Conservation (phyloP, 2,329 filamentous ascomycete genomes). For the Scedosporium aurantiacum region DNA sequence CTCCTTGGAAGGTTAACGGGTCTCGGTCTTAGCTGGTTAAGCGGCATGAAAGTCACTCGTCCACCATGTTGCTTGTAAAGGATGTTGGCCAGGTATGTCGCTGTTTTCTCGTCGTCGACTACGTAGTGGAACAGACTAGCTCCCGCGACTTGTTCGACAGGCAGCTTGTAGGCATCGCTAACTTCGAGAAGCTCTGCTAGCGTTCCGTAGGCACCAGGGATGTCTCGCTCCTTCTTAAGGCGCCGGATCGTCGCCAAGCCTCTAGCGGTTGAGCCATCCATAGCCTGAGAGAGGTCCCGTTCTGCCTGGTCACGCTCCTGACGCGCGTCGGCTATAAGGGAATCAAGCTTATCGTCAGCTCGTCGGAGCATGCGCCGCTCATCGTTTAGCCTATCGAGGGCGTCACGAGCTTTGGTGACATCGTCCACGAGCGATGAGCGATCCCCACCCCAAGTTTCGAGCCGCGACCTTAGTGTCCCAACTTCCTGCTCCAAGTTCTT, state of each 20-base stretch:
- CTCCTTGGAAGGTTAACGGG: slow-evolving; percentile 70
- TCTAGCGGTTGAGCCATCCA: slow-evolving; percentile 79
- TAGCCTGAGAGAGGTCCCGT: slow-evolving; percentile 65
- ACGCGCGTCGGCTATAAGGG: slow-evolving; percentile 62
- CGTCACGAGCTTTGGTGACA: slow-evolving; percentile 66
- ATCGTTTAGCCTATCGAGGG: slow-evolving; percentile 68
- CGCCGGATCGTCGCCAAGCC: slow-evolving; percentile 80
- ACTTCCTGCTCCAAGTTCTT: slow-evolving; percentile 62
- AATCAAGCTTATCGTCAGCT: slow-evolving; percentile 78
- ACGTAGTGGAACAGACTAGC: slow-evolving; percentile 92
- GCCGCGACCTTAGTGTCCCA: slow-evolving; percentile 53
- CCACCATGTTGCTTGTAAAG: slow-evolving; percentile 72
- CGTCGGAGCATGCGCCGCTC: slow-evolving; percentile 79
- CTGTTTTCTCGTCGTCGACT: slow-evolving; percentile 83
- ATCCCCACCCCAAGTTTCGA: slow-evolving; percentile 70
- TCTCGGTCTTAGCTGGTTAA: slow-evolving; percentile 67
- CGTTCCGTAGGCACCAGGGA: slow-evolving; percentile 84
- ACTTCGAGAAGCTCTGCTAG: slow-evolving; percentile 88
- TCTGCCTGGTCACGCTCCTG: slow-evolving; percentile 71
- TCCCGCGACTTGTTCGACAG: slow-evolving; percentile 87
- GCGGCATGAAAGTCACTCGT: slow-evolving; percentile 86
- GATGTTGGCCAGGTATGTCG: slow-evolving; percentile 67
- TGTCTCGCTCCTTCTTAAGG: slow-evolving; percentile 66
- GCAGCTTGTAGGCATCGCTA: slow-evolving; percentile 71
- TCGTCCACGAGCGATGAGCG: slow-evolving; percentile 63